Base-by-base conservation (phyloP, 2,329 filamentous ascomycete genomes). In the Geosmithia flava region DNA sequence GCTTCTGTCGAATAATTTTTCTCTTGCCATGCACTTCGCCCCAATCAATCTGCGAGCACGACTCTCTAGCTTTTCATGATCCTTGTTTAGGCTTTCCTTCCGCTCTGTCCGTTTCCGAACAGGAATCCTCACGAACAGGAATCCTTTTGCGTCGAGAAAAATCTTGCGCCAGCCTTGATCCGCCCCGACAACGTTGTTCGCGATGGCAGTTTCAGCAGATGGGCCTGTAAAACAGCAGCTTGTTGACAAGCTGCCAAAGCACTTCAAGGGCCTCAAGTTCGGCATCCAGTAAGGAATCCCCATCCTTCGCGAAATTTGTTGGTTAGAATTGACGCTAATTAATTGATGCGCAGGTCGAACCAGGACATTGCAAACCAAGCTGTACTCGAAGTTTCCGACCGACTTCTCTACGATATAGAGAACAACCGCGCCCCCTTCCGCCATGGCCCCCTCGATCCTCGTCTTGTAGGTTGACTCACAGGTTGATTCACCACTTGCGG, bases 301-400 rank as follows among this genome's bases (percentile, higher is more conserved):
- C 40, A 19, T 11, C n/a, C 20, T 4, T 23, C 42, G 19, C 23
- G 23, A 27, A 44, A 44, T 23, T 8, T 20, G 19, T 5, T 27
- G n/a, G 27, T n/a, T 16, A 45, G 20, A 42, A n/a, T 17, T 40
- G 17, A 8, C 8, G 23, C 23, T 27, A 19, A 19, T 20, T 42
- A 19, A 42, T 19, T n/a, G 20, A 11, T n/a, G 16, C 10, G 17
- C 53, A 89, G 85, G 60, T 95, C 90, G 23, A 89, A 87, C 58
- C 86, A 95, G 62, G 88, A 97, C 60, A 95, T 97, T 55, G 86
- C 95, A 56, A 94, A 91, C 61, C 93, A 98, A 67, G 89, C 86
- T 53, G 89, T 96, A 49, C 78, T 97, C 55, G 89, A 96, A 67
- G 85, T 98, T 50, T 94, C 87, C n/a, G 87, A 96, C 63, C 81